A percentile compares a stretch with the other conserved stretches of the same genome.
These are phyloP conservation scores for Anisogramma anomala DNA, from an alignment of 2,329 filamentous ascomycete genomes.

Conservation along the genomic window DNA sequence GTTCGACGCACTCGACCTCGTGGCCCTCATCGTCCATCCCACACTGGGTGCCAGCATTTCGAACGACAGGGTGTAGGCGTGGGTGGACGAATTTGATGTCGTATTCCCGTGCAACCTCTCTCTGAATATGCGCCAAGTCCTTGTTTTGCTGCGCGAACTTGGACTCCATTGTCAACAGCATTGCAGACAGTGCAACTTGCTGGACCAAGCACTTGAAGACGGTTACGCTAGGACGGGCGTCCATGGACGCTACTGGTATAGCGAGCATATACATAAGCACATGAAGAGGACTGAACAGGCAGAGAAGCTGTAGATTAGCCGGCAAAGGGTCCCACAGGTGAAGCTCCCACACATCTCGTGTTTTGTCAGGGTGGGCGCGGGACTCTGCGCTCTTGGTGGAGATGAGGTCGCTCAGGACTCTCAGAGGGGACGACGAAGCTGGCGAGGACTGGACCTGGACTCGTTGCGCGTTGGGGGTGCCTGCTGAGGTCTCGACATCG, in stretches of 20 bases:
- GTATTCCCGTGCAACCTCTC: conserved; percentile 89
- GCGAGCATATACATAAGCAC: conserved; percentile 84
- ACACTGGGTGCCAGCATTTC: conserved; percentile 70
- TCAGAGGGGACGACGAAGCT: conserved; percentile 63
- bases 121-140: conserved; percentile 73
- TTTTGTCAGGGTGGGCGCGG: conserved; percentile 70
- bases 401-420: conserved; percentile 58
- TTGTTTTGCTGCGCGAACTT: conserved; percentile 76
- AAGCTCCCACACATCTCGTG: conserved; percentile 87
- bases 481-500: conserved; percentile 61
- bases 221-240: conserved; percentile 73
- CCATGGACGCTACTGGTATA: conserved; percentile 63
- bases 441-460: conserved; percentile 83
- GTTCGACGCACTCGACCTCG: conserved; percentile 33
- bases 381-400: conserved; percentile 62
- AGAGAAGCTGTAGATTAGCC: conserved; percentile 70
- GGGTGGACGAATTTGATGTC: conserved; percentile 93
- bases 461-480: conserved; percentile 76
- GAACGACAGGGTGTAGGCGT: conserved; percentile 66
- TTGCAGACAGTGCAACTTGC: conserved; percentile 60
- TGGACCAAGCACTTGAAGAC: conserved; percentile 74
- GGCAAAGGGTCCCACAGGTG: conserved; percentile 88
- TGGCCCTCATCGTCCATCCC: conserved; percentile 35
- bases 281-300: conserved; percentile 86
- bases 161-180: conserved; percentile 62